Evolutionary conservation across 2,329 filamentous ascomycete genomes (phyloP), one percentile per base, ranked within the genome.

Genomic region (Zalaria obscura): DNA sequence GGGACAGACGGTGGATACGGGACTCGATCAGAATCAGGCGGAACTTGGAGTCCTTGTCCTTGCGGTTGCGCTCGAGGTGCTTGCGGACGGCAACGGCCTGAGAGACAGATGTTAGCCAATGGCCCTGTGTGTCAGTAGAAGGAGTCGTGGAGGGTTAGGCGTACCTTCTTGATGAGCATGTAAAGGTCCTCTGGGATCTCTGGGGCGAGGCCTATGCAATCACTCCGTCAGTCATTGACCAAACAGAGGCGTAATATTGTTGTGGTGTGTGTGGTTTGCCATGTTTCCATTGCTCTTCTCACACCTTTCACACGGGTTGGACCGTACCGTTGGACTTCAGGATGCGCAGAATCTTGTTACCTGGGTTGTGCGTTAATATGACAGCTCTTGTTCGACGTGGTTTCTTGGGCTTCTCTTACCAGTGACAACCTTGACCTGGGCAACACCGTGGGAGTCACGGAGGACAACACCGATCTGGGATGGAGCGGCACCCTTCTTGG

Each of bases 41-140:
- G 85, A 98, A 98, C 79, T 98, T 98, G 77, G 82, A 85, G 78
- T 98, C 91, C 78, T 87, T 93, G 79, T 98, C 91, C 81, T 98
- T 98, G 73, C 91, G 89, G 83, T 98, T 98, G 73, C 86, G 86
- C 80, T 95, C 87, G 57, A 98, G 86, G 75, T 98, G 93, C 85
- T 98, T 98, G 75, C 91, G 89, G 75, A 98, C 91, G 65, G 88
- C 83, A 60, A 95, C 88, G 29, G 39, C 31, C 34, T 8, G 35
- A 33, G 26, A n/a, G 18, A 28, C 28, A 5, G 25, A 5, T 11
- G 8, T 36, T 36, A 18, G 10, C 9, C 3, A 43, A n/a, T 27
- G 32, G 31, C 9, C 9, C 36, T 18, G 18, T 18, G 18, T 18
- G 18, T 18, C 18, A 18, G 18, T 18, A 18, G 18, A 18, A 18